These are phyloP conservation scores for Butyriboletus loyo DNA, from an alignment of 768 basidiomycete species.

Conservation along the genomic window DNA sequence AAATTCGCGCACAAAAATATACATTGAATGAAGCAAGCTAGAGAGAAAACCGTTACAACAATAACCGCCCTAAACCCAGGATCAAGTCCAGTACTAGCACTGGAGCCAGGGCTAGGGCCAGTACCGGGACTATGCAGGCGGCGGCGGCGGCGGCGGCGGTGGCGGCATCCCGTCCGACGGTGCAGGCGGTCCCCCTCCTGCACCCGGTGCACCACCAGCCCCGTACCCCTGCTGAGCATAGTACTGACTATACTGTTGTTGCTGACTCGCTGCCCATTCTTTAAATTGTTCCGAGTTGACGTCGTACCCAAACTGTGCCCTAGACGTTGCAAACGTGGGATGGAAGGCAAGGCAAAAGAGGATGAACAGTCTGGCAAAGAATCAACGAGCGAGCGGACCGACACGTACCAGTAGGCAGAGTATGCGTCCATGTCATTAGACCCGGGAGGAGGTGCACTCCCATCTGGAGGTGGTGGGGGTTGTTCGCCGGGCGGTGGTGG, in stretches of 20 bases:
- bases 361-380: not conserved
- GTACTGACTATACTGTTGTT: conserved; percentile 74
- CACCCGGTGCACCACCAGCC: conserved; percentile 9
- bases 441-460: conserved; percentile 41
- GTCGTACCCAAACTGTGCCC: conserved; percentile 86
- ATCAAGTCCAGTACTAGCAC: not conserved
- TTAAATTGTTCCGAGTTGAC: conserved; percentile 81
- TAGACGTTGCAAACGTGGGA: conserved; percentile 22
- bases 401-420: conserved; percentile 54
- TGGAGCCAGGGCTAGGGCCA: not conserved
- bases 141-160: conserved; percentile 19
- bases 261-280: conserved; percentile 65
- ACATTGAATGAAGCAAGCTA: conserved; percentile 34
- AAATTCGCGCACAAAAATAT: conserved; percentile 17
- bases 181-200: conserved; percentile 26
- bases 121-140: conserved; percentile 20
- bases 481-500: conserved; percentile 51
- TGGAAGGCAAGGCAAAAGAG: not conserved
- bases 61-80: conserved; percentile 1
- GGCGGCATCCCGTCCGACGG: conserved; percentile 16
- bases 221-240: conserved; percentile 60
- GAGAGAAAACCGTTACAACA: conserved; percentile 22
- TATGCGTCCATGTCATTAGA: conserved; percentile 48
- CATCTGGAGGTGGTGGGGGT: conserved; percentile 53
- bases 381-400: conserved; percentile 5